Percentiles rank a stretch among this genome's conserved stretches.
These are phyloP conservation scores for Solanum corneliomulleri DNA, from an alignment of 257 asterid species.

Conservation along the genomic window DNA sequence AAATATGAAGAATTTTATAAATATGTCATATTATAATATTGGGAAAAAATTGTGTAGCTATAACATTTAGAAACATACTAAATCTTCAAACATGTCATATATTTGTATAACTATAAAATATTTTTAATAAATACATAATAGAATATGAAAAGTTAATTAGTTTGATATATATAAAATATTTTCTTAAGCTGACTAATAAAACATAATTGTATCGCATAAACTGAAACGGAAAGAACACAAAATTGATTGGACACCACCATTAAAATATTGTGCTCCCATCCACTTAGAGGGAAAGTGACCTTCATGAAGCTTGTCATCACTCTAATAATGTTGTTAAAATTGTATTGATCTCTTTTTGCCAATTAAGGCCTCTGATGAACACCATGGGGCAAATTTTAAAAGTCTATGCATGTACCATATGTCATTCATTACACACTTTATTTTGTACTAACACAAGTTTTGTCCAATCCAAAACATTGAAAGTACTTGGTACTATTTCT, in stretches of 20 bases:
- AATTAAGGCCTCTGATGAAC: slow-evolving; percentile 19
- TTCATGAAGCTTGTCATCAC: neutral
- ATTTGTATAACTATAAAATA: neutral
- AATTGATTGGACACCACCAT: neutral
- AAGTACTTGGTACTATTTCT: neutral
- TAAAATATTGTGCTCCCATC: neutral
- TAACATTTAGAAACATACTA: neutral
- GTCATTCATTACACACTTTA: neutral
- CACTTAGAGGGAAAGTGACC: neutral
- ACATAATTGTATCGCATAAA: neutral
- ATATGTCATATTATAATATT: neutral
- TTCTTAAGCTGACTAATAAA: neutral
- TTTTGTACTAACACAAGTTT: neutral
- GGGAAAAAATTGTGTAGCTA: neutral
- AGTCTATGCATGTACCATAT: neutral
- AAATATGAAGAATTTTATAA: neutral
- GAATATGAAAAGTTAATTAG: neutral
- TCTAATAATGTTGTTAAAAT: neutral
- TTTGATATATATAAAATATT: neutral
- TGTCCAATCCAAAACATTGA: neutral
- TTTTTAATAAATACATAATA: neutral
- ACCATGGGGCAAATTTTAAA: slow-evolving; percentile 2
- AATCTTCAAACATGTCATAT: neutral
- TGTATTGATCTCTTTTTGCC: neutral
- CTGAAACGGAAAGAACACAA: neutral